Conservation (phyloP, 2,329 filamentous ascomycete genomes). For the Colletotrichum sp. region DNA sequence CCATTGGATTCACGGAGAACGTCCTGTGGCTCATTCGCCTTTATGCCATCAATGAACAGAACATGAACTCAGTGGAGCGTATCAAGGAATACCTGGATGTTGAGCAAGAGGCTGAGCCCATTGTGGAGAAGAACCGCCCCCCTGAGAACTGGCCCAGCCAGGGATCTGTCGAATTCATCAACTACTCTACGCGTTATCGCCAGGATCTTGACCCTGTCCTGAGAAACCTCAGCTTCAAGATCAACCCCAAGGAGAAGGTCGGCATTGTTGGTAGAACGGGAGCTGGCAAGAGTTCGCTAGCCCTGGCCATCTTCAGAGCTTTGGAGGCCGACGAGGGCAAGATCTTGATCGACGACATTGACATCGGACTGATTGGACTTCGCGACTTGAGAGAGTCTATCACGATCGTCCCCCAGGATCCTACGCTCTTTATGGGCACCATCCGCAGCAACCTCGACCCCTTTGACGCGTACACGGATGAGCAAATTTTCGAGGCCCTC, state of each 20-base stretch:
- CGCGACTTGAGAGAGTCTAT: constrained; percentile 91
- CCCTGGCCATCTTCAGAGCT: constrained; percentile 90
- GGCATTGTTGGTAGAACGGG: constrained; percentile 96
- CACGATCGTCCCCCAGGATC: constrained; percentile 97
- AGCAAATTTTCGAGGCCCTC: constrained; percentile 86
- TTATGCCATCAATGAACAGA: constrained; percentile 95
- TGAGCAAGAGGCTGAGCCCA: constrained; percentile 84
- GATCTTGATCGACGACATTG: constrained; percentile 90
- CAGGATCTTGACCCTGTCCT: constrained; percentile 87
- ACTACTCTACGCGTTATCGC: constrained; percentile 90
- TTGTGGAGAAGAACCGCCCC: constrained; percentile 81
- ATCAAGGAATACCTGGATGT: constrained; percentile 97
- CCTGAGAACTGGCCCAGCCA: constrained; percentile 82
- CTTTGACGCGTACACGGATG: constrained; percentile 86
- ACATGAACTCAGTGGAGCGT: constrained; percentile 99
- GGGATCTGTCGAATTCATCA: constrained; percentile 85
- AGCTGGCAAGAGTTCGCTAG: constrained; percentile 94
- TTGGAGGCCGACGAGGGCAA: constrained; percentile 89
- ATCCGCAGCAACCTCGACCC: constrained; percentile 93
- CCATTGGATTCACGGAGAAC: constrained; percentile 96
- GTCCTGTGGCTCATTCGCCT: constrained; percentile 95
- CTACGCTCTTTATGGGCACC: constrained; percentile 91
- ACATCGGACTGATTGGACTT: constrained; percentile 89
- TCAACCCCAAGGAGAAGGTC: constrained; percentile 87
- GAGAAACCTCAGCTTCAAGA: constrained; percentile 83